Evolutionary conservation across 768 basidiomycete genomes (phyloP).

Genomic region (Phlebiopsis gigantea): DNA sequence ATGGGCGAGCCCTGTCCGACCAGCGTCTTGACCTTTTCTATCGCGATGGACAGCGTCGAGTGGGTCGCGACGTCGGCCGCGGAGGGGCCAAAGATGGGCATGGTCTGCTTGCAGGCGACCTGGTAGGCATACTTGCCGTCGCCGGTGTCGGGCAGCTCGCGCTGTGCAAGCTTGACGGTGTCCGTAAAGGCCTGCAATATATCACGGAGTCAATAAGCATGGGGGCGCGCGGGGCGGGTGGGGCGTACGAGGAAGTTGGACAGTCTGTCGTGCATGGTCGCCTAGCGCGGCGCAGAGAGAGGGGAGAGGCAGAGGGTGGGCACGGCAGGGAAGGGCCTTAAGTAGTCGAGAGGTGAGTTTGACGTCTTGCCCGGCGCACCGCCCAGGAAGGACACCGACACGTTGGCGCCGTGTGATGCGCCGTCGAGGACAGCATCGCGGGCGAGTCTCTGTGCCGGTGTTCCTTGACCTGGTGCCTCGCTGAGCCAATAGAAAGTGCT

Average conservation of each 20-base stretch:
- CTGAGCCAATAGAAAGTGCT: too few relatives aligned
- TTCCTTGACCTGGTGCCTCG: background rate
- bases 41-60: slow-evolving; percentile 29
- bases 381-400: background rate
- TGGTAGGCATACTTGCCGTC: slow-evolving; percentile 44
- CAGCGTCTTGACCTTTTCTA: slow-evolving; percentile 11
- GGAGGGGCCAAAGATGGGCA: slow-evolving; percentile 5
- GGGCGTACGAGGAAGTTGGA: slow-evolving; percentile 1
- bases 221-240: too few relatives aligned
- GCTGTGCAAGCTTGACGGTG: slow-evolving; percentile 29
- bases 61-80: slow-evolving; percentile 27
- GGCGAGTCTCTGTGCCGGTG: background rate
- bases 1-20: slow-evolving; percentile 14
- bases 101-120: slow-evolving; percentile 17
- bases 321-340: background rate
- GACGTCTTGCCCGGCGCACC: background rate
- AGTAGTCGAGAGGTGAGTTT: background rate
- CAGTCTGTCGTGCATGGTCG: background rate
- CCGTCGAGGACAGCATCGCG: background rate
- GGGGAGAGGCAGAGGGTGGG: background rate
- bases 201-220: background rate
- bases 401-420: background rate
- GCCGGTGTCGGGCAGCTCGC: slow-evolving; percentile 35
- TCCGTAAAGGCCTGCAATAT: slow-evolving; percentile 22
- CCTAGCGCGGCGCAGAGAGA: background rate